Base-by-base conservation (phyloP, 768 basidiomycete genomes). In the Mycena polygramma region DNA sequence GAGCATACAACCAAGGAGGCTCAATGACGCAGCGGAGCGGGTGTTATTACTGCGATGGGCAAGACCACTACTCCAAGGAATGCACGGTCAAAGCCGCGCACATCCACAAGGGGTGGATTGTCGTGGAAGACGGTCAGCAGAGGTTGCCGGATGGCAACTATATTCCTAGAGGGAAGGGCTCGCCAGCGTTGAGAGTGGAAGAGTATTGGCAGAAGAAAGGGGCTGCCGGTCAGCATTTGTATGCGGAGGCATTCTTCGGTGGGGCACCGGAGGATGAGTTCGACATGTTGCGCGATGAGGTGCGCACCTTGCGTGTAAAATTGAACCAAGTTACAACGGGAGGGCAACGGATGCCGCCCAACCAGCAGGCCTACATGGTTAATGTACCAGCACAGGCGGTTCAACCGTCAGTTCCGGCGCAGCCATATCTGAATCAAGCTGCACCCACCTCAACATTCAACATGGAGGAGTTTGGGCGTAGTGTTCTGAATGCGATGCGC, bases 31-130 rank as follows among this genome's bases (percentile, higher is more conserved):
- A 36, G 35, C 45, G 46, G 0, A 24, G 14, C 10, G 46, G 57
- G 1, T 66, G 65, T 15, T 66, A 58, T 24, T 66, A 66, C 15
- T 66, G 65, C 48, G 57, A 58, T 20, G 65, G 48, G 2, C 35
- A 48, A 1, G 54, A 57, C n/a, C 65, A 66, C 17, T 66, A 24
- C 22, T 53, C 57, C 19, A 57, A 49, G n/a, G 65, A 66, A 7
- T 66, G 65, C 26, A n/a, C 46, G 1, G 30, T 52, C 4, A 66
- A 66, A n/a, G 22, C 55, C 1, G 36, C 45, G 2, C 65, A 66
- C 45, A 48, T 66, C 2, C 65, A 66, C 15, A 57, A 51, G 35
- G 65, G 65, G 0, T 66, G 65, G 65, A 35, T 66, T 2, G 35
- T 35, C 0, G 41, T 66, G 0, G 57, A 58, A 7, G 65, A 57